Evolutionary conservation across 805 yeast genomes (phyloP), one percentile per base, ranked within the genome.

Genomic region (Candida bentonensis): DNA sequence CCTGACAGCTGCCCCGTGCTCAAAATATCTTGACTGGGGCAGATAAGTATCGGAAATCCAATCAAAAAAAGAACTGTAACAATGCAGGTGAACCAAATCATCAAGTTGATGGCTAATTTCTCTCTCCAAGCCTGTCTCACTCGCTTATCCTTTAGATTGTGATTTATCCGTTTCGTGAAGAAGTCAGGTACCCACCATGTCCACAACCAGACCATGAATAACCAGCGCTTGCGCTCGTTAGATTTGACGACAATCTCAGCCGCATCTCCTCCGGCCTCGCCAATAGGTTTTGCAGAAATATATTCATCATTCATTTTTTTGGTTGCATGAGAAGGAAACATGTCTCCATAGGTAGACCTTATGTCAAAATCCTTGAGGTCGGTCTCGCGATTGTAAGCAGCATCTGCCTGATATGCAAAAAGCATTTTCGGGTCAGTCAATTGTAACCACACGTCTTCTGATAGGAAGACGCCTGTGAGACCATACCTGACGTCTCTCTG

Each of bases 101-200:
- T 55, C 49, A 66, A 15, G 42, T 66, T 66, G 51, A 66, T 66
- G 5, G 70, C 66, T 21, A 66, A 47, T 51, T 66, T 65, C 43
- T 65, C 70, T 20, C 69, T 52, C 70, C 70, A 66, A 1, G 70
- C 70, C 7, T 60, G 47, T 15, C 68, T 62, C 4, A 65, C 55
- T 45, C 64, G 64, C 34, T 56, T 56, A 34, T 65, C 50, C 2
- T 56, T 52, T 21, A 61, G n/a, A 13, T 40, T 36, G 45, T 47
- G 47, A 17, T 30, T 30, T 9, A 30, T 5, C 36, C 17, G 7
- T 30, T 17, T 11, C 46, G 65, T 57, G 36, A 59, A 50, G 3
- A 46, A 41, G 9, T 66, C 66, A 3, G 70, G 70, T n/a, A 62
- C 49, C 63, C 65, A 66, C 62, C 62, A 66, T 1, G 70, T 66